Base-by-base conservation (phyloP, 148 eudicot genomes). In the Gaultheria prostrata region DNA sequence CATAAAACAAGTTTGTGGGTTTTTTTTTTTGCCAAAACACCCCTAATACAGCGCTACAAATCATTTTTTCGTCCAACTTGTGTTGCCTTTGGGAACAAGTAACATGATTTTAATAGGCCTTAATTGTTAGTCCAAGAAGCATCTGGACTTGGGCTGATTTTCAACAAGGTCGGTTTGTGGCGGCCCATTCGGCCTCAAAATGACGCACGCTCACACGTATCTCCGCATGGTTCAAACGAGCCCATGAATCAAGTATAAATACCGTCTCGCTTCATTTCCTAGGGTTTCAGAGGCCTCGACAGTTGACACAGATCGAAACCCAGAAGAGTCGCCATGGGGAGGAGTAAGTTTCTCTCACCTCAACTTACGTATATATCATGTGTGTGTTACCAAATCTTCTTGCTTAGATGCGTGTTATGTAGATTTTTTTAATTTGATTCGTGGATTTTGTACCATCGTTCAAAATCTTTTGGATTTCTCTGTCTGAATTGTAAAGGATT, bases 151-250 rank as follows among this genome's bases (percentile, higher is more conserved):
- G 61, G 80, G 18, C 78, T 65, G 33, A 26, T 28, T 1, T 71
- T 33, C 75, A 33, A 32, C 1, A 32, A 71, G 33, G 75, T 71
- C 75, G 75, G 75, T 17, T 26, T 50, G 10, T 9, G 82, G 3
- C 67, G 72, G 82, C 71, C 82, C 82, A 79, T 9, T 2, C 17
- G 61, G 8, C 35, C 21, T 77, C 43, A 8, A 33, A 9, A 65
- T 87, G 88, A 87, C 86, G 84, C 59, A 80, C 49, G 88, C 88
- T 83, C 86, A 69, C 79, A 81, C 88, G 86, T 70, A 83, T 4
- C 65, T 65, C 30, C 48, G 57, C 72, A 17, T 35, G 39, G 84
- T 63, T 46, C 50, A 78, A 46, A 56, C 45, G 56, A 2, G 18
- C 17, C 7, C 49, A 11, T 15, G 21, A 43, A 74, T 3, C 35